Conservation (phyloP, 768 basidiomycete species). For the Holtermannia corniformis region DNA sequence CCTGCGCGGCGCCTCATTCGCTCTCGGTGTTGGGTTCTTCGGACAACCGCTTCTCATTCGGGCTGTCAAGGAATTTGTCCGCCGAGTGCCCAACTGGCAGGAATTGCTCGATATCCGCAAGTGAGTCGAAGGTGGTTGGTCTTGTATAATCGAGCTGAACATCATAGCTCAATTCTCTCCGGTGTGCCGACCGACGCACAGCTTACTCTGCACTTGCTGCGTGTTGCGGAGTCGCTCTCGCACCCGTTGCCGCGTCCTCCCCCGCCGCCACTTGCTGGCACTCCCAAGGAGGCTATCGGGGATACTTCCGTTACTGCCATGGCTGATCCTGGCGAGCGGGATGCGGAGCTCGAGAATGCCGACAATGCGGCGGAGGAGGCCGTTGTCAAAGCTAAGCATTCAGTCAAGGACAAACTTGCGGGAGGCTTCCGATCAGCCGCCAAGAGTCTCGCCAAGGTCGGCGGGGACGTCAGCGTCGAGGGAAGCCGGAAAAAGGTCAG, state of each 20-base stretch:
- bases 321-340: slow-evolving; percentile 26
- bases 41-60: slow-evolving; percentile 41
- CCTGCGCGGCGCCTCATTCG: slow-evolving; percentile 36
- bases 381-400: slow-evolving; percentile 33
- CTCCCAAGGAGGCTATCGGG: slow-evolving; percentile 39
- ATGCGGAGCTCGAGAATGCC: slow-evolving; percentile 30
- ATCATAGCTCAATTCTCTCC: slow-evolving; percentile 37
- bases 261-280: slow-evolving; percentile 35
- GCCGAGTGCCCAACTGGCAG: slow-evolving; percentile 43
- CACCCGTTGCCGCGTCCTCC: slow-evolving; percentile 38
- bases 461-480: slow-evolving; percentile 42
- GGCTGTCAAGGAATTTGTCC: slow-evolving; percentile 28
- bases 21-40: slow-evolving; percentile 42
- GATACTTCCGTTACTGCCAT: slow-evolving; percentile 28
- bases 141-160: neutral
- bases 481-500: slow-evolving; percentile 38
- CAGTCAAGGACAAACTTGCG: slow-evolving; percentile 37
- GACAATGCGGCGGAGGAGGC: slow-evolving; percentile 38
- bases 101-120: slow-evolving; percentile 42
- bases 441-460: slow-evolving; percentile 42
- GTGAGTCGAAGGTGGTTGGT: slow-evolving; percentile 14
- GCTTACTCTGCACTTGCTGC: slow-evolving; percentile 41
- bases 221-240: slow-evolving; percentile 37
- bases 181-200: slow-evolving; percentile 44
- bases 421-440: slow-evolving; percentile 35